Conservation (phyloP, 2,329 filamentous ascomycete species). For the Penicillium sp. region DNA sequence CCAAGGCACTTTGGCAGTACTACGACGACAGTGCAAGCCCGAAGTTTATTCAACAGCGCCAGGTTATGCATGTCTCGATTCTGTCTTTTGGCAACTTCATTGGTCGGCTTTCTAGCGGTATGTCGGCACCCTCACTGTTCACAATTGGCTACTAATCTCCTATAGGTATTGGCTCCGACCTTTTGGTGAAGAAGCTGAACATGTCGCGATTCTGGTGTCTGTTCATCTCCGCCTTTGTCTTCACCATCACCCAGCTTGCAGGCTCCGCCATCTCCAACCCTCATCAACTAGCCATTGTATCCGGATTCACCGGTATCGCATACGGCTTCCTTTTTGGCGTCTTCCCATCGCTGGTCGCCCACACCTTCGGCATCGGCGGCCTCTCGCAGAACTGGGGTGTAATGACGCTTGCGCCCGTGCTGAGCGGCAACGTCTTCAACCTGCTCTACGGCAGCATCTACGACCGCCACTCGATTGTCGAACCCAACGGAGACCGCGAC, state of each 20-base stretch:
- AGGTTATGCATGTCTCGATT: too few relatives aligned
- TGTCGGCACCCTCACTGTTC: too few relatives aligned
- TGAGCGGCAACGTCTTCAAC: conserved; percentile 88
- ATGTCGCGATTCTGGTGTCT: conserved; percentile 88
- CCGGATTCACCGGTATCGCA: conserved; percentile 71
- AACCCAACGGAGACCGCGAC: conserved; percentile 59
- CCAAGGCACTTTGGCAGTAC: too few relatives aligned
- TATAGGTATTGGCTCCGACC: conserved; percentile 86
- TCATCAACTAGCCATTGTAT: conserved; percentile 66
- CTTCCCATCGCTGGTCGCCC: conserved; percentile 81
- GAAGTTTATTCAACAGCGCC: too few relatives aligned
- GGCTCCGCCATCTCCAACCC: conserved; percentile 70
- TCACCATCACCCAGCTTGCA: conserved; percentile 67
- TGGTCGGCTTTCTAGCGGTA: too few relatives aligned
- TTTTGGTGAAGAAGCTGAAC: conserved; percentile 70
- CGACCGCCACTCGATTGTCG: conserved; percentile 65
- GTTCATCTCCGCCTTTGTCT: conserved; percentile 65
- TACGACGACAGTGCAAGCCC: too few relatives aligned
- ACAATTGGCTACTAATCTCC: too few relatives aligned
- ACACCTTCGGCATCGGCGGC: conserved; percentile 81
- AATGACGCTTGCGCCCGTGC: conserved; percentile 79
- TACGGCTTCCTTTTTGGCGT: conserved; percentile 94
- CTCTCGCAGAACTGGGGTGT: conserved; percentile 93
- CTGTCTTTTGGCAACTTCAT: too few relatives aligned
- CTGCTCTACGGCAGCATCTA: conserved; percentile 77